Percentiles rank a stretch among this genome's conserved stretches.
phyloP scores from a whole-genome alignment of 306 rosid species.

The Cucurbita argyrosperma region DNA sequence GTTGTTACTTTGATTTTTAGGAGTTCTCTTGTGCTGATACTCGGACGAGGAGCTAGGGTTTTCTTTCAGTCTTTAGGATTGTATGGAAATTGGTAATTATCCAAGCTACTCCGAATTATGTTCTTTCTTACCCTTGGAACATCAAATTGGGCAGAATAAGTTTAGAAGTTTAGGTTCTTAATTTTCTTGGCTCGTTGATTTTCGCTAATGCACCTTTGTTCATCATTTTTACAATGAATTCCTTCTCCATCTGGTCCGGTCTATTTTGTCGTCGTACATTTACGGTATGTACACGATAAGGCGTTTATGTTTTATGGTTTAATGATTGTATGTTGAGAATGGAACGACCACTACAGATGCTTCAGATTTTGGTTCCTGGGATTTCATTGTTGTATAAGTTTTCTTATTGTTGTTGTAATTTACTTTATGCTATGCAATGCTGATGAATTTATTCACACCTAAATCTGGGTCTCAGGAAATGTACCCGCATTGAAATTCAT shows the following conservation, averaged over 20 bases:
- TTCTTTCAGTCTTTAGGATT: not conserved
- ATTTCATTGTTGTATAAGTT: not conserved
- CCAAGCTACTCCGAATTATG: not conserved
- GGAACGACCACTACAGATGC: not conserved
- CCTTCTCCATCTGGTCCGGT: not conserved
- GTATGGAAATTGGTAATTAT: not conserved
- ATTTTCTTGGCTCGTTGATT: not conserved
- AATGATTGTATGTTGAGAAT: not conserved
- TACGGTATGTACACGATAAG: not conserved
- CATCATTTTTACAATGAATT: not conserved
- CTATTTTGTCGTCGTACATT: not conserved
- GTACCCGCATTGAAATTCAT: slow-evolving; percentile 92
- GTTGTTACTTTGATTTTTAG: not conserved
- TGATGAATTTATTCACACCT: not conserved
- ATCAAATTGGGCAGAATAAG: not conserved
- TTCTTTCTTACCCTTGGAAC: not conserved
- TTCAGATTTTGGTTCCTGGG: not conserved
- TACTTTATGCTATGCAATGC: not conserved
- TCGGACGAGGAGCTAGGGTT: not conserved
- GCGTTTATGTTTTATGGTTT: not conserved
- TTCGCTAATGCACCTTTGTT: not conserved
- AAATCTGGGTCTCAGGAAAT: slow-evolving; percentile 44
- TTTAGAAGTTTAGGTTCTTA: not conserved
- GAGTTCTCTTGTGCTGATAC: not conserved
- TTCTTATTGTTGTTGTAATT: not conserved